Percentiles rank a stretch among this genome's conserved stretches.
phyloP scores from a whole-genome alignment of 805 yeast species.

The Candida sanyiensis region DNA sequence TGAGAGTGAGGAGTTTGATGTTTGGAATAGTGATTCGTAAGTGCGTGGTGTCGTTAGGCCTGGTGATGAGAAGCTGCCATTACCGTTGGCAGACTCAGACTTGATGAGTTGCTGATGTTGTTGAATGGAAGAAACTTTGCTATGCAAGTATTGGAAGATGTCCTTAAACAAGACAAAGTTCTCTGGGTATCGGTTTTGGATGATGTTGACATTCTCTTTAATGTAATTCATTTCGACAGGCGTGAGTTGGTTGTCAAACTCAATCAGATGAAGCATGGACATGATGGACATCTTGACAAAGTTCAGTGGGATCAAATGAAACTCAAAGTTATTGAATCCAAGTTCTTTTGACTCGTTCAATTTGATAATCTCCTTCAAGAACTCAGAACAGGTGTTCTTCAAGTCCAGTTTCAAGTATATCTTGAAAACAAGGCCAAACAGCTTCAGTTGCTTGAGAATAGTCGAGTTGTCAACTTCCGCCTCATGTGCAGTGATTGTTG shows the following conservation, averaged over 20 bases:
- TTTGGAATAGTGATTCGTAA: constrained; percentile 9
- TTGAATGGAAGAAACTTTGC: constrained; percentile 2
- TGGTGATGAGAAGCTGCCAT: neutral
- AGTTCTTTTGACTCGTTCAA: constrained; percentile 15
- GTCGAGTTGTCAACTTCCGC: constrained; percentile 13
- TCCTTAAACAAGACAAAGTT: constrained; percentile 22
- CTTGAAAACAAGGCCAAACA: constrained; percentile 12
- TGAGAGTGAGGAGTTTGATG: neutral
- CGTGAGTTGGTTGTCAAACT: constrained; percentile 11
- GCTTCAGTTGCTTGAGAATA: constrained; percentile 8
- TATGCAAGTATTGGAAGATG: constrained; percentile 7
- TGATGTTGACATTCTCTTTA: constrained; percentile 16
- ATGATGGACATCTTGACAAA: constrained; percentile 22
- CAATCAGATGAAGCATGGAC: constrained; percentile 16
- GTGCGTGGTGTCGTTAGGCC: constrained; percentile 3
- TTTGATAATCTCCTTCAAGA: constrained; percentile 11
- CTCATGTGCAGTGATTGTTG: constrained; percentile 25
- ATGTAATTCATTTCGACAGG: constrained; percentile 11
- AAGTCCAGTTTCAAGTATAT: constrained; percentile 18
- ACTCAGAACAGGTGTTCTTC: constrained; percentile 13
- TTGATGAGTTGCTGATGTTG: constrained; percentile 1
- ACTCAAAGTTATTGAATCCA: constrained; percentile 24
- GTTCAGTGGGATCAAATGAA: constrained; percentile 25
- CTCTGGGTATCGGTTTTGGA: constrained; percentile 25
- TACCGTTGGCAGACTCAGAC: neutral